Base-by-base conservation (phyloP, 345 rosid species). In the Heritiera fomes region DNA sequence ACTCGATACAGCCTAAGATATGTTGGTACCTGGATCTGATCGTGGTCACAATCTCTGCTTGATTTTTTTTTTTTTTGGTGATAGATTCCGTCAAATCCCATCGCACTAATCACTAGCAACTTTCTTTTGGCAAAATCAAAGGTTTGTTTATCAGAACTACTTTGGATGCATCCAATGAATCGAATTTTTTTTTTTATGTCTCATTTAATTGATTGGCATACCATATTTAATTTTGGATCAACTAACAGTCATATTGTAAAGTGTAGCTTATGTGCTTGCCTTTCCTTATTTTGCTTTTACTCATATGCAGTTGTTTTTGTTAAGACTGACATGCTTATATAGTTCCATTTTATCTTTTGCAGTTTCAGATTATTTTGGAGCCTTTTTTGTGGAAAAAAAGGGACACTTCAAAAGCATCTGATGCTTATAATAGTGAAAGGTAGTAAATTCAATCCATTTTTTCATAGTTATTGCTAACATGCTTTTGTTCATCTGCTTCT, bases 71-170 rank as follows among this genome's bases (percentile, higher is more conserved):
- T 23, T 23, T 71, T 83, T 81, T 69, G 9, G 70, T 81, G 67
- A 69, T 85, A 95, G 99, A 59, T 95, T 77, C 98, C 99, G 2
- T 85, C 96, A 47, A 88, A 90, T 90, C 99, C 96, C 61, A 71
- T 93, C 75, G 87, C 86, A 3, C 68, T 93, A 73, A 55, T 92
- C 81, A 87, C 78, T 75, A 93, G 96, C 84, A 86, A 84, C 82
- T 75, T 92, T 77, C 96, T 95, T 67, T 92, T 96, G 80, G 81
- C 97, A 50, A 85, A 87, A 79, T 85, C 98, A 55, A 95, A 95
- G 99, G 99, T 95, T 83, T 38, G 85, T 83, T 61, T 80, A 73
- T 80, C 74, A 23, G 58, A 53, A 79, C 13, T 38, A 17, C 32
- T 64, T 75, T 46, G 18, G 46, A 12, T 1, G 17, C 43, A 49